Conservation (phyloP, 2,329 filamentous ascomycete species). For the Alternaria gansuensis region DNA sequence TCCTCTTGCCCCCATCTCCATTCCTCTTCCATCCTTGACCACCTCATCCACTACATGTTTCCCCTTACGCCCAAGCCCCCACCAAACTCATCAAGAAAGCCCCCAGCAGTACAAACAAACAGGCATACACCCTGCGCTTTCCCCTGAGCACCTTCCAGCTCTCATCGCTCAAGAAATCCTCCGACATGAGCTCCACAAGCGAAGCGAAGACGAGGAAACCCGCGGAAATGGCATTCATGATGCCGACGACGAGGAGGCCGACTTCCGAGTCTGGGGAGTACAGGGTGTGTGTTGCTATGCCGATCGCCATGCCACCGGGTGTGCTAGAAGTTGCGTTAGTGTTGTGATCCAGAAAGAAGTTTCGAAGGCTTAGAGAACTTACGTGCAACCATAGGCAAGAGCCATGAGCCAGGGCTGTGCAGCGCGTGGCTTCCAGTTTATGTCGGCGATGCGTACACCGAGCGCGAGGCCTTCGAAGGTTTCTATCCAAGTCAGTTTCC, state of each 20-base stretch:
- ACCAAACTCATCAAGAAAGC: constrained; percentile 75
- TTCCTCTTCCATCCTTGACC: neutral
- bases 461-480: constrained; percentile 89
- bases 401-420: constrained; percentile 74
- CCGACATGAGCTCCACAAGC: constrained; percentile 82
- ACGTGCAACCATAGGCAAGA: constrained; percentile 71
- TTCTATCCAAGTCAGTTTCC: constrained; percentile 52
- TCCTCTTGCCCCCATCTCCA: neutral
- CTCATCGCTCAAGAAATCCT: constrained; percentile 82
- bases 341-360: neutral
- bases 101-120: constrained; percentile 69
- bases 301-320: constrained; percentile 83
- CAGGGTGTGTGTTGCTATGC: constrained; percentile 76
- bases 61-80: constrained; percentile 71
- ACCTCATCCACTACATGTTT: neutral
- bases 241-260: constrained; percentile 81
- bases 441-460: constrained; percentile 82
- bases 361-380: neutral
- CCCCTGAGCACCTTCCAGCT: constrained; percentile 74
- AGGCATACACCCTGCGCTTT: constrained; percentile 68
- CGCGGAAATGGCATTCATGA: constrained; percentile 86
- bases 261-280: constrained; percentile 81
- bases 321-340: constrained; percentile 56
- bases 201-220: constrained; percentile 84
- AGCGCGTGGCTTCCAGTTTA: constrained; percentile 60